These are phyloP conservation scores for Apophysomyces sp. DNA, from an alignment of 371 early-diverging fungal genomes.

Conservation along the genomic window DNA sequence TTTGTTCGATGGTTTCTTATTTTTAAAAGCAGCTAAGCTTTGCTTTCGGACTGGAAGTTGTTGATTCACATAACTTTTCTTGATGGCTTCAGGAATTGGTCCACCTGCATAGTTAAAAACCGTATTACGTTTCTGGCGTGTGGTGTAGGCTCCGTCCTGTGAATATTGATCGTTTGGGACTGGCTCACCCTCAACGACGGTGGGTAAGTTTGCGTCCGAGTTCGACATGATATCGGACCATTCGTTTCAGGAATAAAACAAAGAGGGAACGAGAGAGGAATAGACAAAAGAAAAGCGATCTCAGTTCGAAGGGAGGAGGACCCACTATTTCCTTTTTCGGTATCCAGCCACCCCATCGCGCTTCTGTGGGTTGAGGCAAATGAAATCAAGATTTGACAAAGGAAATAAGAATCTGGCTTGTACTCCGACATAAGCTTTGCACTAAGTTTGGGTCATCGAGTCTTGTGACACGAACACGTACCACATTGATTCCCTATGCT, in stretches of 20 bases:
- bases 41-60: slow-evolving; percentile 45
- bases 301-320: neutral
- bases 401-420: too few relatives aligned
- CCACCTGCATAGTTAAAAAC: slow-evolving; percentile 9
- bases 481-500: too few relatives aligned
- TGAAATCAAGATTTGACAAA: too few relatives aligned
- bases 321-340: neutral
- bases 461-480: too few relatives aligned
- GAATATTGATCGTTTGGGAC: slow-evolving; percentile 2
- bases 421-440: too few relatives aligned
- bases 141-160: slow-evolving; percentile 18
- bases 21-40: slow-evolving; percentile 32
- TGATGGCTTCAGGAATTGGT: slow-evolving; percentile 34
- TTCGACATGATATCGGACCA: neutral
- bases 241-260: neutral
- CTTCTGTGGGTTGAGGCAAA: neutral
- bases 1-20: neutral
- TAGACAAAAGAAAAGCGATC: neutral
- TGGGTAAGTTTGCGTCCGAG: neutral
- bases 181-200: neutral
- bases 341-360: neutral
- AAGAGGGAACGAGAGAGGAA: neutral
- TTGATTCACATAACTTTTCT: slow-evolving; percentile 41
- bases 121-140: neutral
- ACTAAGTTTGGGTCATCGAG: too few relatives aligned